Evolutionary conservation across 2,329 filamentous ascomycete species (phyloP), one percentile per base, ranked within the genome.

Genomic region (Botrytis pseudocinerea): DNA sequence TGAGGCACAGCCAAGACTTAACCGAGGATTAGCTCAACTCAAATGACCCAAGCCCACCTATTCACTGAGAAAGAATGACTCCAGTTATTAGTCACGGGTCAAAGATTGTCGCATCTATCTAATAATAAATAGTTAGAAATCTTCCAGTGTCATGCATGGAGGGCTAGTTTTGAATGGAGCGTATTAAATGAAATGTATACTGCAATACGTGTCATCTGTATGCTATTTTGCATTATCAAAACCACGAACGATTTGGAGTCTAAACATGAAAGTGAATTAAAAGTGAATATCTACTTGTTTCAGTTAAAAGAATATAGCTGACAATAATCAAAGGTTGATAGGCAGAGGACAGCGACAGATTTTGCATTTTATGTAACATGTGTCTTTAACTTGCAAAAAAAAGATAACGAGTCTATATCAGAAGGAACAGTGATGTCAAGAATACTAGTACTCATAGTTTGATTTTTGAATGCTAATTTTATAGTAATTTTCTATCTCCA

Each of bases 341-440:
- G 12, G 4, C 2, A 16, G 12, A n/a, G 12, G 12, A n/a, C 0
- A 7, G 2, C 25, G 25, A 0, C 48, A 0, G 2, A 18, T n/a
- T 9, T 9, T 32, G 28, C 14, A 57, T 18, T 28, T 28, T 6
- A 57, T 57, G 16, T 4, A 8, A 57, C 2, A 28, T 18, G 4
- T 57, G 6, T 7, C 18, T 32, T 6, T 6, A 0, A 18, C n/a
- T 8, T 57, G n/a, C 16, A 14, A n/a, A 16, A 14, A n/a, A 6
- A 32, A 16, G 1, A 5, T 44, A 28, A 57, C 5, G 14, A 57
- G 28, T 1, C 7, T 9, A 28, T 57, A 28, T 57, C n/a, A 32
- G 7, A 57, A 18, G 7, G 14, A 4, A 57, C 2, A 28, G 16
- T 57, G 7, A 51, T 7, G 9, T 28, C 1, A 57, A 28, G 5